A percentile compares a stretch with the other conserved stretches of the same genome.
These are phyloP conservation scores for Podospora sp. DNA, from an alignment of 495 filamentous ascomycete species.

Conservation along the genomic window DNA sequence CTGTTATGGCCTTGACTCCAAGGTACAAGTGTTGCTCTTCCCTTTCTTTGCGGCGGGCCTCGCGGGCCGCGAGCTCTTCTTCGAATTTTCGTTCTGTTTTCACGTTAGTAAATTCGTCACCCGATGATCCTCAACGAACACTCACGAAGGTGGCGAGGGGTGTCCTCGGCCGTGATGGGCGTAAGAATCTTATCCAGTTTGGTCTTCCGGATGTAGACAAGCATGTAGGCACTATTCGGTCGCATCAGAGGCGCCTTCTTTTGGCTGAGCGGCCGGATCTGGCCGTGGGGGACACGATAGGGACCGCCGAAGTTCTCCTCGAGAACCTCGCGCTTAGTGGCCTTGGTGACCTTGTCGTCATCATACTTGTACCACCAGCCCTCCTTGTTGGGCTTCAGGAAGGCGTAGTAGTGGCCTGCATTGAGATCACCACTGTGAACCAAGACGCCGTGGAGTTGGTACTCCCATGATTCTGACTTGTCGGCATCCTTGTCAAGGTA, in stretches of 20 bases:
- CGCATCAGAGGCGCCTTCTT: conserved; percentile 56
- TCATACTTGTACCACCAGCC: conserved; percentile 97
- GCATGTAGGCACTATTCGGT: conserved; percentile 85
- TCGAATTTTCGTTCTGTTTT: conserved; percentile 65
- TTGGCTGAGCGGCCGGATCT: conserved; percentile 36
- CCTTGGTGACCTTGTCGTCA: conserved; percentile 92
- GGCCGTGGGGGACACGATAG: conserved; percentile 61
- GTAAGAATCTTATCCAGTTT: conserved; percentile 78
- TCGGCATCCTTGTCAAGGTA: conserved; percentile 89
- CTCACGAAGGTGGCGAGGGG: conserved; percentile 80
- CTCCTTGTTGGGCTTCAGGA: conserved; percentile 88
- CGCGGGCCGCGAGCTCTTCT: conserved; percentile 75
- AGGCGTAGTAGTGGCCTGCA: conserved; percentile 99
- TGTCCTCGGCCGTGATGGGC: conserved; percentile 71
- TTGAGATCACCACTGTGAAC: conserved; percentile 97
- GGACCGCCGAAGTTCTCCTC: conserved; percentile 98
- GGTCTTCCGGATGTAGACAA: conserved; percentile 93
- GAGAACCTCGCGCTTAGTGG: conserved; percentile 85
- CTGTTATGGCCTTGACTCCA: conserved; percentile 74
- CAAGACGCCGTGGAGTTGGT: conserved; percentile 91
- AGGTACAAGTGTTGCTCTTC: conserved; percentile 95
- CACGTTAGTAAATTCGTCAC: conserved; percentile 35
- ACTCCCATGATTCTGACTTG: conserved; percentile 83
- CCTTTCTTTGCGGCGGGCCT: conserved; percentile 77
- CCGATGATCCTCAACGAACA: conserved; percentile 1